Percentiles rank a stretch among this genome's conserved stretches.
Conservation (phyloP, 2,329 filamentous ascomycete genomes). For the Penicillium italicum region DNA sequence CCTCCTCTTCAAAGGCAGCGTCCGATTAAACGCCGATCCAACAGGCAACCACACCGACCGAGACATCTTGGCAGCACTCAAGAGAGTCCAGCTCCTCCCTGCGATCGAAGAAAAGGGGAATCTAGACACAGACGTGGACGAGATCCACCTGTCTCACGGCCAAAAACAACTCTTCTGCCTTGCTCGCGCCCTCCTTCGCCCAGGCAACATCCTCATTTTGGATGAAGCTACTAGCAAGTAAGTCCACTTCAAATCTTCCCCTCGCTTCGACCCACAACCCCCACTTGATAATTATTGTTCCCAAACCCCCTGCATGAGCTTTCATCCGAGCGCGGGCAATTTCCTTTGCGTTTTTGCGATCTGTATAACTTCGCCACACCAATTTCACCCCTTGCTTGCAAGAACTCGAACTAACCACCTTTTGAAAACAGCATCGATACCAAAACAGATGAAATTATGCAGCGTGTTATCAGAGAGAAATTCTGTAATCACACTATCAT, state of each 20-base stretch:
- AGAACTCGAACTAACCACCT: conserved; percentile 8
- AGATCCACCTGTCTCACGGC: conserved; percentile 53
- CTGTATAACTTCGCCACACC: neutral
- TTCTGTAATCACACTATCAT: conserved; percentile 59
- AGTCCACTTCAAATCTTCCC: conserved; percentile 8
- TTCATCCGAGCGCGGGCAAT: neutral
- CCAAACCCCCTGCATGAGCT: neutral
- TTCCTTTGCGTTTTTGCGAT: neutral
- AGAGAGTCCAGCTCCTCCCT: conserved; percentile 37
- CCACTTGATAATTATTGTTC: neutral
- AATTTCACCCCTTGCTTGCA: conserved; percentile 4
- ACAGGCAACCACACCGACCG: conserved; percentile 29
- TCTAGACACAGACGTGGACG: conserved; percentile 45
- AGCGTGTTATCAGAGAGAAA: conserved; percentile 52
- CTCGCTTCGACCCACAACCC: conserved; percentile 10
- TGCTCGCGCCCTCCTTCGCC: conserved; percentile 55
- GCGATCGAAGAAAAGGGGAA: conserved; percentile 40
- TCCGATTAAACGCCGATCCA: conserved; percentile 42
- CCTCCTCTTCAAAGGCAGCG: conserved; percentile 41
- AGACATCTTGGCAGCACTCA: conserved; percentile 37
- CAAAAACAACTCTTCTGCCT: conserved; percentile 64
- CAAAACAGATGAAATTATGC: conserved; percentile 56
- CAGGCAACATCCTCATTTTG: conserved; percentile 43
- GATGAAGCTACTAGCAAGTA: conserved; percentile 44
- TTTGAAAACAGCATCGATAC: conserved; percentile 49